Evolutionary conservation across 306 rosid genomes (phyloP).

Genomic region (Fragaria iinumae): DNA sequence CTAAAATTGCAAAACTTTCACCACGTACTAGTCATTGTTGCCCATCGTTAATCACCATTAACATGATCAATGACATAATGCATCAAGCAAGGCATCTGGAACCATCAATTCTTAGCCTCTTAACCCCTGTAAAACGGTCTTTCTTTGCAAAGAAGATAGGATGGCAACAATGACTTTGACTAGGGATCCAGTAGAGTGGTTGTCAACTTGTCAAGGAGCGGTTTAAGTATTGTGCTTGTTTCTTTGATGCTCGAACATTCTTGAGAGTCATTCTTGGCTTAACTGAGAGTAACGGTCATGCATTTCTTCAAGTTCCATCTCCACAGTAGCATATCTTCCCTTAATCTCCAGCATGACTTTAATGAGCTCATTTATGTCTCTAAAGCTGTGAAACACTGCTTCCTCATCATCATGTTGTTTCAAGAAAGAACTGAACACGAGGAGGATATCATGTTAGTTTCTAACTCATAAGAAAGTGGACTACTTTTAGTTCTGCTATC

Average conservation of each 20-base stretch:
- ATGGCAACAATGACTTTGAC: conserved; percentile 33
- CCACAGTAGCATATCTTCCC: conserved; percentile 63
- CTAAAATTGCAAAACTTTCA: conserved; percentile 34
- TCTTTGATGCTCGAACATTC: conserved; percentile 69
- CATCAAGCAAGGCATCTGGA: background rate
- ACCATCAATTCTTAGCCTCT: no score
- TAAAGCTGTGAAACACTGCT: conserved; percentile 87
- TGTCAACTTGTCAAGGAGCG: conserved; percentile 32
- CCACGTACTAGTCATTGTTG: conserved; percentile 12
- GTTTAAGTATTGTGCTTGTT: conserved; percentile 23
- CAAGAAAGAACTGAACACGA: conserved; percentile 76
- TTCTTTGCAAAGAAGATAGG: conserved; percentile 25
- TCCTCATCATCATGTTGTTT: conserved; percentile 89
- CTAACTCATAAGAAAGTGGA: background rate
- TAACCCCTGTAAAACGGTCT: conserved; percentile 15
- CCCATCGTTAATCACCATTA: conserved; percentile 24
- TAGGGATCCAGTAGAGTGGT: conserved; percentile 46
- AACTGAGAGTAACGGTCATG: conserved; percentile 91
- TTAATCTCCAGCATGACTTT: conserved; percentile 89
- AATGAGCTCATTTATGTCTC: conserved; percentile 93
- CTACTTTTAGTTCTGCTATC: background rate
- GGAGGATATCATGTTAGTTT: conserved; percentile 20
- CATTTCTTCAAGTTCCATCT: conserved; percentile 91
- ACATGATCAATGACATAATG: conserved; percentile 24
- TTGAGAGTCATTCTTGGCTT: conserved; percentile 92